These are phyloP conservation scores for Discostella stelligera DNA, from an alignment of 352 stramenopile species.

Conservation along the genomic window DNA sequence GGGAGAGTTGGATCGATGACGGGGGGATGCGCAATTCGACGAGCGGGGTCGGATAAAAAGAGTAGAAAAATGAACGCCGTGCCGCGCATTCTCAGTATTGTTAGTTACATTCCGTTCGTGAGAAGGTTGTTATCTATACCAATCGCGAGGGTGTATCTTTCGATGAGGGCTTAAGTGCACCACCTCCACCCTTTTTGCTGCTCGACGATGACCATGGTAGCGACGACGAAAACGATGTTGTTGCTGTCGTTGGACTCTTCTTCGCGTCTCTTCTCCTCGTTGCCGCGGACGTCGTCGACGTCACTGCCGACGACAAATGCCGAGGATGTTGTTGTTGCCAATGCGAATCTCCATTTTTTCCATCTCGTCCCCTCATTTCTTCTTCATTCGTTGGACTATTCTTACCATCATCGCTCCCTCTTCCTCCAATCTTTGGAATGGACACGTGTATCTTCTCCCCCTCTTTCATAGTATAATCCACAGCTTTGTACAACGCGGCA, in stretches of 20 bases:
- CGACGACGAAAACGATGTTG: background rate
- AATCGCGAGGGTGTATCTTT: constrained; percentile 67
- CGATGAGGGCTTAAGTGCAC: constrained; percentile 61
- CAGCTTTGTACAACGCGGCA: constrained; percentile 21
- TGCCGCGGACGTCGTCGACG: background rate
- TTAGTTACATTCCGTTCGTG: no score
- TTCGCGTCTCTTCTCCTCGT: background rate
- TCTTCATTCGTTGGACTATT: constrained; percentile 12
- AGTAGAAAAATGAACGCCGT: no score
- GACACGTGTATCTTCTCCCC: constrained; percentile 89
- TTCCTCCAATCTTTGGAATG: constrained; percentile 43
- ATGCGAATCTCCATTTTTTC: background rate
- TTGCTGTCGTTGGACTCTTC: background rate
- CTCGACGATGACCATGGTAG: background rate
- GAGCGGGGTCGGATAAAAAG: no score
- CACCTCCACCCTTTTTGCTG: constrained; percentile 21
- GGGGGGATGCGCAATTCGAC: no score
- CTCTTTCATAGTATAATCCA: constrained; percentile 91
- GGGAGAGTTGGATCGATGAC: background rate
- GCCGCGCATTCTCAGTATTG: no score
- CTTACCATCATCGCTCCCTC: constrained; percentile 3
- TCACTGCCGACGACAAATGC: background rate
- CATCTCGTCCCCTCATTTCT: constrained; percentile 14
- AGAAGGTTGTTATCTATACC: no score
- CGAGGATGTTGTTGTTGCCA: background rate